These are phyloP conservation scores for Arabis hirsuta DNA, from an alignment of 345 rosid species.

Conservation along the genomic window DNA sequence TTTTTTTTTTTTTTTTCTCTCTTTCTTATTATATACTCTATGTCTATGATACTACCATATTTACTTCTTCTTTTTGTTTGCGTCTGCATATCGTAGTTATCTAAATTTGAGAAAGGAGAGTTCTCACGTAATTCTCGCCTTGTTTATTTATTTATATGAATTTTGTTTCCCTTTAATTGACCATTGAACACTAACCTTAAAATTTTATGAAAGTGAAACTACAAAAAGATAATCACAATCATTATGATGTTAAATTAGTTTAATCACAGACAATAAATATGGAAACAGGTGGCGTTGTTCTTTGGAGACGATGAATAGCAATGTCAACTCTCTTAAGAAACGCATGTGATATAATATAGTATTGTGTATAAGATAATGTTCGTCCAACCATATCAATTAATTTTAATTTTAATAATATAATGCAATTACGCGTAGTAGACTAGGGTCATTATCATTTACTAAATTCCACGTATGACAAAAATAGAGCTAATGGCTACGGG, in stretches of 20 bases:
- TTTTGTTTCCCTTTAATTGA: neutral
- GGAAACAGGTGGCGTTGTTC: slow-evolving; percentile 48
- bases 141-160: neutral
- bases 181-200: neutral
- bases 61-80: slow-evolving; percentile 4
- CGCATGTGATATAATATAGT: slow-evolving; percentile 43
- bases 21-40: neutral
- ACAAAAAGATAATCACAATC: neutral
- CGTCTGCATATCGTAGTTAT: slow-evolving; percentile 23
- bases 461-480: slow-evolving; percentile 40
- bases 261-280: slow-evolving; percentile 39
- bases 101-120: slow-evolving; percentile 17
- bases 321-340: slow-evolving; percentile 46
- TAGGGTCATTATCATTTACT: slow-evolving; percentile 47
- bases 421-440: slow-evolving; percentile 46
- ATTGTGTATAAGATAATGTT: slow-evolving; percentile 37
- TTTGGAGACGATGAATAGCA: slow-evolving; percentile 46
- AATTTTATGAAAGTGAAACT: neutral
- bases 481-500: slow-evolving; percentile 41
- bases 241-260: slow-evolving; percentile 3
- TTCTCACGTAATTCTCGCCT: slow-evolving; percentile 36
- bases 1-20: neutral
- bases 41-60: slow-evolving; percentile 9
- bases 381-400: slow-evolving; percentile 47
- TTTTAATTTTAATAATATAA: slow-evolving; percentile 29